A percentile compares a stretch with the other conserved stretches of the same genome.
Evolutionary conservation across 2,329 filamentous ascomycete species (phyloP).

Genomic region (Torrubiellomyces zombiae): DNA sequence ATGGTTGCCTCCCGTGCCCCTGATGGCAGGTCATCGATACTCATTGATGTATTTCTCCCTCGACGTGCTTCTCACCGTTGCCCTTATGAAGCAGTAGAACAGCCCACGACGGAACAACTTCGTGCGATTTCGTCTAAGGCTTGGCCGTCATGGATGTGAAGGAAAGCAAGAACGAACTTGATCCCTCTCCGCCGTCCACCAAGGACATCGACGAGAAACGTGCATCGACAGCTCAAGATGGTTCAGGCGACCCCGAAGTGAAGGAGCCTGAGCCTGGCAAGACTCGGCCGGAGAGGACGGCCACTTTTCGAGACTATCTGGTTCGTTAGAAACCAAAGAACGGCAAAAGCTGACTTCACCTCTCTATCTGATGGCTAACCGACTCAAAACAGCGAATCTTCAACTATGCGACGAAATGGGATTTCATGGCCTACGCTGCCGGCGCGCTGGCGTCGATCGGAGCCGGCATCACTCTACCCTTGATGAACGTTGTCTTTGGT

Average conservation of each 20-base stretch:
- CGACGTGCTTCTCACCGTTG: too few relatives aligned
- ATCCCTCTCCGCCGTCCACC: not conserved
- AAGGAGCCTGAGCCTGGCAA: conserved; percentile 1
- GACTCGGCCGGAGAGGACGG: conserved; percentile 21
- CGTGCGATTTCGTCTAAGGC: too few relatives aligned
- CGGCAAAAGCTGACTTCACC: too few relatives aligned
- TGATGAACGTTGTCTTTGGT: conserved; percentile 45
- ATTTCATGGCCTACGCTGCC: conserved; percentile 28
- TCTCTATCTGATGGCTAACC: too few relatives aligned
- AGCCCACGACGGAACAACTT: too few relatives aligned
- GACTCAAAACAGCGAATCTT: conserved; percentile 27
- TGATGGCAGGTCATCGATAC: too few relatives aligned
- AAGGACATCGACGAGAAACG: conserved; percentile 1
- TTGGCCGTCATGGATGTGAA: too few relatives aligned
- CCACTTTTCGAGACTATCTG: conserved; percentile 27
- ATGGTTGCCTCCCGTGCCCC: too few relatives aligned
- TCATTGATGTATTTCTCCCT: too few relatives aligned
- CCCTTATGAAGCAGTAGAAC: too few relatives aligned
- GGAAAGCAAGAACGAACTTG: too few relatives aligned
- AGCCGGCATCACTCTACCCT: conserved; percentile 35
- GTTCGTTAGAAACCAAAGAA: conserved; percentile 6
- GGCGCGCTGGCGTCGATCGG: conserved; percentile 32
- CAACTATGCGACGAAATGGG: conserved; percentile 34
- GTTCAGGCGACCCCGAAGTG: not conserved
- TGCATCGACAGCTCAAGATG: too few relatives aligned